Conservation (phyloP, 768 basidiomycete species). For the Naganishia onofrii region DNA sequence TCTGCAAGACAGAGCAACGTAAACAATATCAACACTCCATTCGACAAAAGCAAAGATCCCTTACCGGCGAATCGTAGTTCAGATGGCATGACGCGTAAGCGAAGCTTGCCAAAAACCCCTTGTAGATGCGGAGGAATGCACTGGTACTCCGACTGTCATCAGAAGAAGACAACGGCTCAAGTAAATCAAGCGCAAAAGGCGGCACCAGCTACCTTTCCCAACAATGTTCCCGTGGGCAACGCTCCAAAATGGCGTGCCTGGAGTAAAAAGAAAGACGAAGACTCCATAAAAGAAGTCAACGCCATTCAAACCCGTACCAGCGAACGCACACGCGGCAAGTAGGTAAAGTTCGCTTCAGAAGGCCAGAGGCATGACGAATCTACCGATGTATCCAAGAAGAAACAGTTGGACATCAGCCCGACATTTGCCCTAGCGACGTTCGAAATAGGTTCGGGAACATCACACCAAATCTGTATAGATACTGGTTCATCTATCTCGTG, state of each 20-base stretch:
- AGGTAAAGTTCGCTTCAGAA: neutral
- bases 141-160: neutral
- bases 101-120: neutral
- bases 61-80: neutral
- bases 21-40: neutral
- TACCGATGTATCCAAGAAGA: neutral
- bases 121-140: too few species aligned
- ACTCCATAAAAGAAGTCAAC: neutral
- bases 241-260: neutral
- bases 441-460: neutral
- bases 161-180: neutral
- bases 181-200: neutral
- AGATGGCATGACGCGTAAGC: neutral
- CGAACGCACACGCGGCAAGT: neutral
- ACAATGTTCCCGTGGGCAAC: neutral
- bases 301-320: neutral
- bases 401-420: neutral
- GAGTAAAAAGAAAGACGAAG: neutral
- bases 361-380: neutral
- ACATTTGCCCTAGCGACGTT: neutral
- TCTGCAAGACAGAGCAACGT: neutral
- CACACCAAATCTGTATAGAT: constrained; percentile 19
- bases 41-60: neutral
- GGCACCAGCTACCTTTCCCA: neutral
- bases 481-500: constrained; percentile 21